Evolutionary conservation across 805 yeast genomes (phyloP).

Genomic region (Pichia nanzhaoensis): DNA sequence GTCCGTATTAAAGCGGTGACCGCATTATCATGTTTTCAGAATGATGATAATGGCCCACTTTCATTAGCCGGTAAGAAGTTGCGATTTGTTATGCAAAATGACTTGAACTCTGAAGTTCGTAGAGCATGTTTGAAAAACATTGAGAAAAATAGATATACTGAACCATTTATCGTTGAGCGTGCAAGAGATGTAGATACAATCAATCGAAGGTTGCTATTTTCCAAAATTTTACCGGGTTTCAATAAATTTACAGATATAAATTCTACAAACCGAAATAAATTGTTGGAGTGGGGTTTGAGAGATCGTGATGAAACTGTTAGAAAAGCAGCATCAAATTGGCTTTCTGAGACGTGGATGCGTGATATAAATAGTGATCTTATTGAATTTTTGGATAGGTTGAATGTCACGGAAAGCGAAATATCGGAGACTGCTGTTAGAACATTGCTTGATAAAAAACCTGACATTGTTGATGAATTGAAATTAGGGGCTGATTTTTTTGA

Average conservation of each 20-base stretch:
- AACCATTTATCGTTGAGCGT: slow-evolving; percentile 61
- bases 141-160: slow-evolving; percentile 45
- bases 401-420: slow-evolving; percentile 58
- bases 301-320: slow-evolving; percentile 77
- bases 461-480: slow-evolving; percentile 49
- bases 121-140: slow-evolving; percentile 75
- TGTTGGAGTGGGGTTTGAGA: slow-evolving; percentile 77
- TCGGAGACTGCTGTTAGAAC: slow-evolving; percentile 63
- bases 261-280: slow-evolving; percentile 50
- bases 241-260: slow-evolving; percentile 52
- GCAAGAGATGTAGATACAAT: slow-evolving; percentile 72
- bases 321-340: slow-evolving; percentile 63
- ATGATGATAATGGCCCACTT: slow-evolving; percentile 37
- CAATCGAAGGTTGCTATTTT: slow-evolving; percentile 67
- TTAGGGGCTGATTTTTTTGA: slow-evolving; percentile 67
- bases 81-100: slow-evolving; percentile 57
- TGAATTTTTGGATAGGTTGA: slow-evolving; percentile 63
- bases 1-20: slow-evolving; percentile 82
- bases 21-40: slow-evolving; percentile 72
- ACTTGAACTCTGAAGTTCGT: slow-evolving; percentile 82
- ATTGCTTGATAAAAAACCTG: slow-evolving; percentile 57
- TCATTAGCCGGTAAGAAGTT: slow-evolving; percentile 43
- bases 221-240: slow-evolving; percentile 59
- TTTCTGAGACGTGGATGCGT: slow-evolving; percentile 67
- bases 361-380: slow-evolving; percentile 61